Percentiles rank a stretch among this genome's conserved stretches.
These are phyloP conservation scores for Aspergillus intermedius DNA, from an alignment of 2,329 filamentous ascomycete genomes.

Conservation along the genomic window DNA sequence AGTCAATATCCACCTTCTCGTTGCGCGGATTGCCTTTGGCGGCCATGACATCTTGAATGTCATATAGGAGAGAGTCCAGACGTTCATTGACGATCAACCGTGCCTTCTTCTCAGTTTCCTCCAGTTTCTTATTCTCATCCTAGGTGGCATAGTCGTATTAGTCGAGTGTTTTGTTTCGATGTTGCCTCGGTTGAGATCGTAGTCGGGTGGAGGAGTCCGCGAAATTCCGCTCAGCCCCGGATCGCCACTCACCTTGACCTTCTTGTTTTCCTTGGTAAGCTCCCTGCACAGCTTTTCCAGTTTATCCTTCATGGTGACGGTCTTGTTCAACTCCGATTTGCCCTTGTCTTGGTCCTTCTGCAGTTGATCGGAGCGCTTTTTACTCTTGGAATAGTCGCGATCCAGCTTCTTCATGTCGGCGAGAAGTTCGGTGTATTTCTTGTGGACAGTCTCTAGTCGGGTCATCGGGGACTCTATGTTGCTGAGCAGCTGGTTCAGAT, in stretches of 20 bases:
- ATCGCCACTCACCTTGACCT: slow-evolving; percentile 70
- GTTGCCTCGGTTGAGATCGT: neutral
- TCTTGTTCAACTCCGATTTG: slow-evolving; percentile 82
- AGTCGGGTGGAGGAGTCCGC: neutral
- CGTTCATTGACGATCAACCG: slow-evolving; percentile 79
- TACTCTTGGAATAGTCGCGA: slow-evolving; percentile 89
- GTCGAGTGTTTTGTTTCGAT: neutral
- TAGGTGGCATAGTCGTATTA: slow-evolving; percentile 28
- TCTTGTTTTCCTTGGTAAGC: slow-evolving; percentile 94
- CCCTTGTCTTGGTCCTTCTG: slow-evolving; percentile 95
- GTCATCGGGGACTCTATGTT: slow-evolving; percentile 88
- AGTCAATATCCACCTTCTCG: slow-evolving; percentile 74
- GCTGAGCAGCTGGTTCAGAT: slow-evolving; percentile 74
- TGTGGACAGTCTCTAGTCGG: slow-evolving; percentile 84
- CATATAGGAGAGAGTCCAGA: slow-evolving; percentile 70
- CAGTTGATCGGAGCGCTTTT: slow-evolving; percentile 85
- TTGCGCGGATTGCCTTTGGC: slow-evolving; percentile 77
- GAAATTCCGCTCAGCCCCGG: neutral
- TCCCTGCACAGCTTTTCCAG: slow-evolving; percentile 93
- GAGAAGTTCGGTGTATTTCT: slow-evolving; percentile 83
- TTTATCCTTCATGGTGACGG: slow-evolving; percentile 87
- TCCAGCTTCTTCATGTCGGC: slow-evolving; percentile 94
- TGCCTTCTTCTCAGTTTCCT: slow-evolving; percentile 77
- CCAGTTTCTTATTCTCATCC: slow-evolving; percentile 89
- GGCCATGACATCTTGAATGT: slow-evolving; percentile 82